phyloP scores from a whole-genome alignment of 371 early-diverging fungal species.

The Apophysomyces sp. region DNA sequence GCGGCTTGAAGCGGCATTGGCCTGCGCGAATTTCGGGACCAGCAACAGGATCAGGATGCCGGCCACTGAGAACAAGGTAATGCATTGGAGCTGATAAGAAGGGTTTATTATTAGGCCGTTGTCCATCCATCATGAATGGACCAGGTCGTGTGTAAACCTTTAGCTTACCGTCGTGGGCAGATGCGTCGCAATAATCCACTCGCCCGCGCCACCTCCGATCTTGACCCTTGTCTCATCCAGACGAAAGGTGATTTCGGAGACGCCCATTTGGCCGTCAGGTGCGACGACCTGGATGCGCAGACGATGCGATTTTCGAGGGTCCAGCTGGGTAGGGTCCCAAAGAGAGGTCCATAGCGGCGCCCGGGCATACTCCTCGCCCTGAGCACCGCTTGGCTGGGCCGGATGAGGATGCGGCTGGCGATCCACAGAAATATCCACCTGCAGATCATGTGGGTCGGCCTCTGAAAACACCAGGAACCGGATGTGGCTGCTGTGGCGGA shows the following conservation, averaged over 20 bases:
- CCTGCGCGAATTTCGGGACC: slow-evolving; percentile 33
- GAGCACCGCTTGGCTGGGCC: slow-evolving; percentile 19
- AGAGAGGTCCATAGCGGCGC: slow-evolving; percentile 70
- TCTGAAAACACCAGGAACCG: slow-evolving; percentile 72
- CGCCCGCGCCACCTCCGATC: slow-evolving; percentile 69
- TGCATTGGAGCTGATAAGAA: slow-evolving; percentile 19
- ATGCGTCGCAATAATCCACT: slow-evolving; percentile 69
- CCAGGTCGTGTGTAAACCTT: no score
- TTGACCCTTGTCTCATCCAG: slow-evolving; percentile 60
- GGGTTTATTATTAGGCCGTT: background rate
- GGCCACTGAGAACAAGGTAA: slow-evolving; percentile 17
- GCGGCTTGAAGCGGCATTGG: slow-evolving; percentile 3
- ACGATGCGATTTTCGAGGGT: slow-evolving; percentile 62
- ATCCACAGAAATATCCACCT: slow-evolving; percentile 50
- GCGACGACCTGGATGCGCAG: slow-evolving; percentile 61
- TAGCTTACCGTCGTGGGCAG: slow-evolving; percentile 50
- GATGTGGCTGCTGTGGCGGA: slow-evolving; percentile 66
- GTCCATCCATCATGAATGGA: no score
- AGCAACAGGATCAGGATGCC: slow-evolving; percentile 16
- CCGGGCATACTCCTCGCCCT: slow-evolving; percentile 33
- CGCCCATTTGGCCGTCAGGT: slow-evolving; percentile 42
- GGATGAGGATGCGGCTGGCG: slow-evolving; percentile 35
- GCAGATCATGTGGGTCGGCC: slow-evolving; percentile 21
- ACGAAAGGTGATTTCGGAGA: slow-evolving; percentile 52
- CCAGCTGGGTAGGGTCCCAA: slow-evolving; percentile 69